These are phyloP conservation scores for Coniosporium apollinis DNA, from an alignment of 495 filamentous ascomycete species.

Conservation along the genomic window DNA sequence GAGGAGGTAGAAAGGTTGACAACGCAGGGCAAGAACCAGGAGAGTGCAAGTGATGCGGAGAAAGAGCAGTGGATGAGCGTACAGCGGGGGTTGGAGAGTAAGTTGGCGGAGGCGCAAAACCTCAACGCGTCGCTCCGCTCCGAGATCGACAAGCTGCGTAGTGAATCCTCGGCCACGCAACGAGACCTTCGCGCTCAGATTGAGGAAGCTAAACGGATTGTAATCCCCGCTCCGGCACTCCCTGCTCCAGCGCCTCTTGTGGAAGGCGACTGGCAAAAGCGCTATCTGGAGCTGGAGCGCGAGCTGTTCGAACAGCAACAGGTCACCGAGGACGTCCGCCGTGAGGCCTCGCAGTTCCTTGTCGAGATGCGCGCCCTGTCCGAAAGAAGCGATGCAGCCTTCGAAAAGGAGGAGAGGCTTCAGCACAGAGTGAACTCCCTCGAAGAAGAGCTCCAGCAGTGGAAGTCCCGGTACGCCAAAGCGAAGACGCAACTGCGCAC, in stretches of 20 bases:
- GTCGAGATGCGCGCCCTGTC: conserved; percentile 79
- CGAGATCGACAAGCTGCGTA: conserved; percentile 56
- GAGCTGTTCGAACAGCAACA: conserved; percentile 62
- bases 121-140: conserved; percentile 58
- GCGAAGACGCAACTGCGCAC: conserved; percentile 72
- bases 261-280: conserved; percentile 32
- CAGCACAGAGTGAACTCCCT: conserved; percentile 53
- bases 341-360: conserved; percentile 69
- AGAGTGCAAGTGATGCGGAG: conserved; percentile 26
- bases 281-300: conserved; percentile 46
- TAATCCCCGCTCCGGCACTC: too few relatives aligned
- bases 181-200: conserved; percentile 47
- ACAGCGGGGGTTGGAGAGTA: conserved; percentile 55
- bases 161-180: conserved; percentile 47
- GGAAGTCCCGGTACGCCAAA: conserved; percentile 76
- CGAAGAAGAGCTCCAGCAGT: conserved; percentile 68
- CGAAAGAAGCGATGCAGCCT: conserved; percentile 55
- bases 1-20: conserved; percentile 34
- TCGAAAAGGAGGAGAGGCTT: conserved; percentile 67
- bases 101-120: conserved; percentile 59
- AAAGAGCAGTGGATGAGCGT: conserved; percentile 57
- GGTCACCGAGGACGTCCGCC: conserved; percentile 77
- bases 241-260: conserved; percentile 9
- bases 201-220: conserved; percentile 37
- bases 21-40: conserved; percentile 12